A percentile compares a stretch with the other conserved stretches of the same genome.
Evolutionary conservation across 257 asterid genomes (phyloP).

Genomic region (Parsonsia alboflavescens): DNA sequence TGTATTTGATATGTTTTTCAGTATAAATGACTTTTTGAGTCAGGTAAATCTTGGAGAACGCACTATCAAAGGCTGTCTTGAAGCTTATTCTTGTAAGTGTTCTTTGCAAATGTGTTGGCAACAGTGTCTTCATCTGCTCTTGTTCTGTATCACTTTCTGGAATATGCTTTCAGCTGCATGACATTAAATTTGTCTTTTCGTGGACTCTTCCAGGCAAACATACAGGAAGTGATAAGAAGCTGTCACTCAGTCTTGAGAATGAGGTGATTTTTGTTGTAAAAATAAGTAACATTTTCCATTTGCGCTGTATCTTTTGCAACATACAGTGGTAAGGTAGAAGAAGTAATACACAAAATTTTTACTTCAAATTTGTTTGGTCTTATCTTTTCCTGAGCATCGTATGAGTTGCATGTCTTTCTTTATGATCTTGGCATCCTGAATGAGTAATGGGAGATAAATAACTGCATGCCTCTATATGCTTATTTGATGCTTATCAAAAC

Average conservation of each 20-base stretch:
- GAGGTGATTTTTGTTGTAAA: slow-evolving; percentile 50
- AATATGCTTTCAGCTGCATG: slow-evolving; percentile 10
- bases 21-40: slow-evolving; percentile 77
- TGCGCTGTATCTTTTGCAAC: not conserved
- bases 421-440: not conserved
- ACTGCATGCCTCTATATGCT: not conserved
- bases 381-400: not conserved
- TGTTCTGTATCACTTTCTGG: not conserved
- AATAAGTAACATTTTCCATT: not conserved
- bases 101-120: slow-evolving; percentile 8
- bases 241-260: slow-evolving; percentile 85
- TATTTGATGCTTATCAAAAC: not conserved
- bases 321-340: not conserved
- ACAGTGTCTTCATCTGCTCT: not conserved
- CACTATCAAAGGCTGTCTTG: slow-evolving; percentile 76
- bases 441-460: not conserved
- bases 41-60: slow-evolving; percentile 87
- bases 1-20: slow-evolving; percentile 24
- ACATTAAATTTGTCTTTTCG: slow-evolving; percentile 9
- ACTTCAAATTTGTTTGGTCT: not conserved
- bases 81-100: slow-evolving; percentile 92
- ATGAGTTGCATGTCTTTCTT: not conserved
- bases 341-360: not conserved
- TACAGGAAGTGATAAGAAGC: slow-evolving; percentile 81
- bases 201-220: slow-evolving; percentile 66